A percentile compares a stretch with the other conserved stretches of the same genome.
These are phyloP conservation scores for Logfia minima DNA, from an alignment of 129 eudicot species.

Conservation along the genomic window DNA sequence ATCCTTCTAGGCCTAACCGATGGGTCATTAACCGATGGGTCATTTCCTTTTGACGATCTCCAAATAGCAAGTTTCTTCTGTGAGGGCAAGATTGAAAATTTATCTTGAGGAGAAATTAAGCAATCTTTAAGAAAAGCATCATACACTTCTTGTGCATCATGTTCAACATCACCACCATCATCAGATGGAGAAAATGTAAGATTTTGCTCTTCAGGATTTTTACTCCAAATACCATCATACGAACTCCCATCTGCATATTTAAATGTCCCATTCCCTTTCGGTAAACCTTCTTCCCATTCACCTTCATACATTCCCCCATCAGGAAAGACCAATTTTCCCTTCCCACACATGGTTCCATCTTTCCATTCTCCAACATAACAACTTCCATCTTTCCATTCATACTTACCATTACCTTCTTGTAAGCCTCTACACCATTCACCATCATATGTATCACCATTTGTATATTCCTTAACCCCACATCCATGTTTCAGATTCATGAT, in stretches of 20 bases:
- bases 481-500: slow-evolving; percentile 82
- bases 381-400: slow-evolving; percentile 72
- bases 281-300: slow-evolving; percentile 81
- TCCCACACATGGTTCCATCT: slow-evolving; percentile 63
- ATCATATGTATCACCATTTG: slow-evolving; percentile 76
- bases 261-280: slow-evolving; percentile 70
- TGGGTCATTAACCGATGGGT: slow-evolving; percentile 40
- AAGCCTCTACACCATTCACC: slow-evolving; percentile 83
- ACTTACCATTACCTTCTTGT: slow-evolving; percentile 84
- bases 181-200: slow-evolving; percentile 49
- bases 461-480: slow-evolving; percentile 54
- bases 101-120: slow-evolving; percentile 55
- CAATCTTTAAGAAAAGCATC: slow-evolving; percentile 47
- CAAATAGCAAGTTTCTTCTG: slow-evolving; percentile 84
- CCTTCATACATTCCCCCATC: slow-evolving; percentile 79
- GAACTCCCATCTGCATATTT: slow-evolving; percentile 59
- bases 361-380: slow-evolving; percentile 73
- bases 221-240: slow-evolving; percentile 76
- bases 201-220: slow-evolving; percentile 53
- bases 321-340: slow-evolving; percentile 58
- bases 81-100: slow-evolving; percentile 71
- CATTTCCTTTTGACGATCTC: slow-evolving; percentile 61
- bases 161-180: slow-evolving; percentile 39
- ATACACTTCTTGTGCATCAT: slow-evolving; percentile 72
- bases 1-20: slow-evolving; percentile 60